Evolutionary conservation across 352 stramenopile genomes (phyloP).

Genomic region (Albugo laibachii): DNA sequence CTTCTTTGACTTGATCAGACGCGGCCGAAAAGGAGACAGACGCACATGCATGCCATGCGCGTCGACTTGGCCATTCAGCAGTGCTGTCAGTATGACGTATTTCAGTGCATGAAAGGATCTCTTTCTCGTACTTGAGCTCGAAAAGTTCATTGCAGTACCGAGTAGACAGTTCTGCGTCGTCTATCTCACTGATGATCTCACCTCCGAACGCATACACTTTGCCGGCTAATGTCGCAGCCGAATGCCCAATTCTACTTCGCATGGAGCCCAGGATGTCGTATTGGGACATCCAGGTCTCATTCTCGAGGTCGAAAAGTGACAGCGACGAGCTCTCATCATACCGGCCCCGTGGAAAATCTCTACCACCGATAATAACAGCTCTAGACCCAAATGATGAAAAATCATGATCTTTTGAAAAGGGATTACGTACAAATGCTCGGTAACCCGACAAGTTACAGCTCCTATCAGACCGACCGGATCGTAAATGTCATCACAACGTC

Average conservation of each 20-base stretch:
- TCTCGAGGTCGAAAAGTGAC: conserved; percentile 35
- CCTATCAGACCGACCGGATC: too few relatives aligned
- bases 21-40: neutral
- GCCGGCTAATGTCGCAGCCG: conserved; percentile 16
- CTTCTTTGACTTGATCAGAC: neutral
- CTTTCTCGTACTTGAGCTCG: conserved; percentile 4
- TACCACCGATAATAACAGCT: conserved; percentile 32
- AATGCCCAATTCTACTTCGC: conserved; percentile 28
- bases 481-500: too few relatives aligned
- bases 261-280: conserved; percentile 38
- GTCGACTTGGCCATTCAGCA: neutral
- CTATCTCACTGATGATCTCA: conserved; percentile 11
- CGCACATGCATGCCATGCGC: neutral
- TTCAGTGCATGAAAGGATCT: neutral
- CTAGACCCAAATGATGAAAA: conserved; percentile 8
- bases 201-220: conserved; percentile 37
- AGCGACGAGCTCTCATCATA: conserved; percentile 10
- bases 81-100: conserved; percentile 6
- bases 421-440: too few relatives aligned
- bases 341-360: conserved; percentile 16
- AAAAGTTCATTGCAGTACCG: conserved; percentile 23
- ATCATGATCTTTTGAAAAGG: too few relatives aligned
- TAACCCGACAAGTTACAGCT: too few relatives aligned
- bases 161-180: conserved; percentile 1
- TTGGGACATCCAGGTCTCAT: conserved; percentile 22